These are phyloP conservation scores for Neoboletus subvelutipes DNA, from an alignment of 768 basidiomycete genomes.

Conservation along the genomic window DNA sequence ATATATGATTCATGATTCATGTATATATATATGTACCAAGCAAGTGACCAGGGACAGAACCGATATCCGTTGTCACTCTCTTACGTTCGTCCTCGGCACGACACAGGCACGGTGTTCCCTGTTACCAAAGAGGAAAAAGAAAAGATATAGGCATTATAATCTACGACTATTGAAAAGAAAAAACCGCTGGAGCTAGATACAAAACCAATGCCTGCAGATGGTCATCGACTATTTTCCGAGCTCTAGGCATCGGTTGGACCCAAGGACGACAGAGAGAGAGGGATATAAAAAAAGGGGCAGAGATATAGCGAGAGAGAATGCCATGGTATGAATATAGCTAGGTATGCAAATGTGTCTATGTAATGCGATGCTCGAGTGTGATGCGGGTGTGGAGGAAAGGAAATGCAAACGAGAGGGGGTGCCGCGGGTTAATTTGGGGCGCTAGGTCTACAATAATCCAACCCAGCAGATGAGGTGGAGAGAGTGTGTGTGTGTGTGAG, in stretches of 20 bases:
- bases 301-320: constrained; percentile 19
- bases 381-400: constrained; percentile 10
- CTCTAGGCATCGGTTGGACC: constrained; percentile 18
- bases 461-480: constrained; percentile 13
- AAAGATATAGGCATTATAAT: constrained; percentile 20
- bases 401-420: constrained; percentile 19
- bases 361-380: constrained; percentile 27
- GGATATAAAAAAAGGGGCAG: neutral
- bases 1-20: too few relatives aligned
- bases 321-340: constrained; percentile 38
- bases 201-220: constrained; percentile 14
- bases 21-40: neutral
- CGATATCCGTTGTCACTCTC: neutral
- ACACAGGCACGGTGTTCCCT: constrained; percentile 6
- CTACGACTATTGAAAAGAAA: constrained; percentile 15
- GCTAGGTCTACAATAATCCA: constrained; percentile 24
- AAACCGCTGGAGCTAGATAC: constrained; percentile 18
- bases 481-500: neutral
- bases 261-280: constrained; percentile 15
- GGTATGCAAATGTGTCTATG: constrained; percentile 35
- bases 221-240: constrained; percentile 13
- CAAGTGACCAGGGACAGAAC: neutral
- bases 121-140: neutral
- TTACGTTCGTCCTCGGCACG: neutral
- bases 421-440: constrained; percentile 15